Conservation (phyloP, 257 asterid species). For the Solanum stenotomum region DNA sequence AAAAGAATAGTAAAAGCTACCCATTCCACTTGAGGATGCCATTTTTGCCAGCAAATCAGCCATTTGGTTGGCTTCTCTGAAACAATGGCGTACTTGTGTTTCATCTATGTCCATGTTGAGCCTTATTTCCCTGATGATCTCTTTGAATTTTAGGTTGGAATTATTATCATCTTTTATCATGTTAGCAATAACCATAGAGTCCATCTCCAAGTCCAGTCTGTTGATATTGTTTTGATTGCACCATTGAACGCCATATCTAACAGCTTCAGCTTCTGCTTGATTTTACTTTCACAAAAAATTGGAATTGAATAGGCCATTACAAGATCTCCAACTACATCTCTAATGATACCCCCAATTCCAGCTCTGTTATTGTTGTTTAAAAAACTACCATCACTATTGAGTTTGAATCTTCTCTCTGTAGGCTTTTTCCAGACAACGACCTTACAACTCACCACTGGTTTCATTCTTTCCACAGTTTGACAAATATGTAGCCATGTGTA, state of each 20-base stretch:
- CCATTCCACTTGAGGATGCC: not conserved
- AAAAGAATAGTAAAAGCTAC: not conserved
- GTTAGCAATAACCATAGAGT: not conserved
- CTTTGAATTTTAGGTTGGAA: not conserved
- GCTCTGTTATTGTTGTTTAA: not conserved
- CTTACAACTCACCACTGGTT: not conserved
- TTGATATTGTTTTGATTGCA: not conserved
- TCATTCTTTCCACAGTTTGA: not conserved
- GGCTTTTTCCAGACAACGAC: not conserved
- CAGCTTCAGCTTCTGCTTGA: not conserved
- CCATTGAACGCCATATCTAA: not conserved
- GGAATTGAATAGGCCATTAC: not conserved
- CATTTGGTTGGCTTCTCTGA: not conserved
- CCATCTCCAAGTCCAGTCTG: not conserved
- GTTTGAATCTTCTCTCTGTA: not conserved
- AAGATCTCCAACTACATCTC: not conserved
- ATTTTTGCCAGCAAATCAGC: not conserved
- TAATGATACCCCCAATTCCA: not conserved
- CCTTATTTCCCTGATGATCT: not conserved
- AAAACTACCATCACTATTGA: not conserved
- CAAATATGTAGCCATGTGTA: not conserved
- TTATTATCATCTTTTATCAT: not conserved
- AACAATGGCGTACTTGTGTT: not conserved
- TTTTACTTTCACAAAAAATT: not conserved
- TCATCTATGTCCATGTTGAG: not conserved